phyloP scores from a whole-genome alignment of 2,329 filamentous ascomycete species.

The Fusarium camptoceras region DNA sequence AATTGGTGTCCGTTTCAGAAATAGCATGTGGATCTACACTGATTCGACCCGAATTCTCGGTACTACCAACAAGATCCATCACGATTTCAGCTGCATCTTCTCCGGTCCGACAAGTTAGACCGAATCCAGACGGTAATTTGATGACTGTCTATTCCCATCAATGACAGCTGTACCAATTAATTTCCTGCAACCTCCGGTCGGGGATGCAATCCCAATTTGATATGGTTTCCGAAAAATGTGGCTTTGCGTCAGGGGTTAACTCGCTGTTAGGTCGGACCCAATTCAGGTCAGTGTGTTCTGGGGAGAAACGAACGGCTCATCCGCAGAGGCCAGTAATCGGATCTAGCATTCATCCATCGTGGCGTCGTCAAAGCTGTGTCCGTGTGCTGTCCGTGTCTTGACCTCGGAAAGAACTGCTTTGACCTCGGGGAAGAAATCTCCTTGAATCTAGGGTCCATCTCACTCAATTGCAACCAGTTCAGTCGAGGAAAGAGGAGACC shows the following conservation, averaged over 20 bases:
- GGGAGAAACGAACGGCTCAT: constrained; percentile 11
- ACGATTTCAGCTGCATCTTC: background rate
- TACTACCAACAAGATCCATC: background rate
- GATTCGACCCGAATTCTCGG: background rate
- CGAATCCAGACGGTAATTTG: background rate
- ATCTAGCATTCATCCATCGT: constrained; percentile 4
- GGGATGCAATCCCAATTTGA: background rate
- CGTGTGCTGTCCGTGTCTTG: background rate
- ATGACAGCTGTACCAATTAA: background rate
- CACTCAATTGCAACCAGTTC: background rate
- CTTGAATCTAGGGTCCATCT: background rate
- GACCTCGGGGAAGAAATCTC: background rate
- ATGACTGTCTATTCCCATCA: background rate
- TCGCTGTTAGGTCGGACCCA: background rate
- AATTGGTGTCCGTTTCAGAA: background rate
- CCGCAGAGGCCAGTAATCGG: background rate
- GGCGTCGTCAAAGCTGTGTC: constrained; percentile 5
- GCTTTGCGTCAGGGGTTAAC: background rate
- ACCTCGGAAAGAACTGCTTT: background rate
- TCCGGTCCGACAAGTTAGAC: background rate
- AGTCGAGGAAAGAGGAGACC: background rate
- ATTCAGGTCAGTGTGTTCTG: background rate
- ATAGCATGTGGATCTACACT: background rate
- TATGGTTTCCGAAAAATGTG: background rate
- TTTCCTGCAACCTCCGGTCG: background rate